A percentile compares a stretch with the other conserved stretches of the same genome.
Conservation (phyloP, 495 filamentous ascomycete genomes). For the Thozetella sp. region DNA sequence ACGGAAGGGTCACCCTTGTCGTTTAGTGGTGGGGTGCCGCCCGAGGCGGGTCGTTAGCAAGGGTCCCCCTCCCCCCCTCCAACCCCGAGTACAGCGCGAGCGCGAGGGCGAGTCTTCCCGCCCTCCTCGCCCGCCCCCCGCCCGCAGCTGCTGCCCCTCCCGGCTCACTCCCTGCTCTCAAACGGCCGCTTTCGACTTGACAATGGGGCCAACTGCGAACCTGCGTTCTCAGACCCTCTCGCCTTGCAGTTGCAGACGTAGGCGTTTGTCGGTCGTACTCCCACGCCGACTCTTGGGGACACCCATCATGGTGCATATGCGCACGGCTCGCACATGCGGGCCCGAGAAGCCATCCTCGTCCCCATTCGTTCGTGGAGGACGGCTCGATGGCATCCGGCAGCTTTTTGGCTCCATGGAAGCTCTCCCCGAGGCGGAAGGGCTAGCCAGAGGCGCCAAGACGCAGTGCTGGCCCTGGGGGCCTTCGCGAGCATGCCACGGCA, state of each 20-base stretch:
- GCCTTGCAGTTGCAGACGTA: too few relatives aligned
- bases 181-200: background rate
- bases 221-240: too few relatives aligned
- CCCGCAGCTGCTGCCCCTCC: background rate
- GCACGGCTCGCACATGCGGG: background rate
- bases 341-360: background rate
- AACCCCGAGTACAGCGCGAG: too few relatives aligned
- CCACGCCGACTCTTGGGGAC: background rate
- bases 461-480: too few relatives aligned
- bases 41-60: background rate
- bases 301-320: constrained; percentile 1
- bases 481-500: too few relatives aligned
- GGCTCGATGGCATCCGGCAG: background rate
- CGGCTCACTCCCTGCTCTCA: background rate
- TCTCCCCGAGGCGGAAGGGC: background rate
- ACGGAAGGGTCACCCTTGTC: background rate
- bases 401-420: background rate
- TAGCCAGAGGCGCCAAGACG: too few relatives aligned
- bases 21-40: background rate
- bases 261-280: background rate
- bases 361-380: background rate
- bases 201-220: too few relatives aligned
- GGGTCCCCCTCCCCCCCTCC: background rate
- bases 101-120: background rate
- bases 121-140: background rate